phyloP scores from a whole-genome alignment of 768 basidiomycete genomes.

The Sporobolomyces phaffii region DNA sequence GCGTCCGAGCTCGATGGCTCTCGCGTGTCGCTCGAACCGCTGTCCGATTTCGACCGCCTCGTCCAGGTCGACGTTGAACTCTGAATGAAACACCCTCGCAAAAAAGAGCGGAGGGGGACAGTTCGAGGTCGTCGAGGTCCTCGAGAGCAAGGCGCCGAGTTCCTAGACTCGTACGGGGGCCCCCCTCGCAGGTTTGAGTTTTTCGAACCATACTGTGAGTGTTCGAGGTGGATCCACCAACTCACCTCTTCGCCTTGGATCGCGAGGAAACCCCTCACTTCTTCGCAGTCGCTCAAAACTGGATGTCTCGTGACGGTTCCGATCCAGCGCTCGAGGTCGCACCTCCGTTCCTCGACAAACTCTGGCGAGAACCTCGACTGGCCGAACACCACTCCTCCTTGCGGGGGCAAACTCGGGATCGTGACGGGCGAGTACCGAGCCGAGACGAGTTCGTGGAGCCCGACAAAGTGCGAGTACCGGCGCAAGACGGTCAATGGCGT shows the following conservation, averaged over 20 bases:
- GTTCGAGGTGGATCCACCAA: constrained; percentile 9
- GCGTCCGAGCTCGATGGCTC: constrained; percentile 58
- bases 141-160: background rate
- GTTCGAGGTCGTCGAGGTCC: constrained; percentile 48
- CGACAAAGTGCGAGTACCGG: constrained; percentile 77
- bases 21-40: constrained; percentile 62
- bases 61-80: constrained; percentile 70
- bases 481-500: constrained; percentile 65
- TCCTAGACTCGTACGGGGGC: too few species aligned
- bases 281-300: constrained; percentile 68
- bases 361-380: constrained; percentile 70
- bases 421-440: constrained; percentile 67
- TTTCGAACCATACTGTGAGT: too few species aligned
- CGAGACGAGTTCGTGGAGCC: constrained; percentile 65
- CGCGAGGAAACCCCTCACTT: constrained; percentile 69
- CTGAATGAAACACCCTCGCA: constrained; percentile 73
- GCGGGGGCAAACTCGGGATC: constrained; percentile 75
- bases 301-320: constrained; percentile 66
- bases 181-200: background rate
- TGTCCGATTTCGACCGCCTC: constrained; percentile 60
- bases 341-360: constrained; percentile 73
- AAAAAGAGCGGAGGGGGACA: constrained; percentile 61
- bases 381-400: constrained; percentile 66
- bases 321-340: constrained; percentile 75
- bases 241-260: constrained; percentile 70